phyloP scores from a whole-genome alignment of 176 grass and related monocot genomes.

The Tillandsia leiboldiana region DNA sequence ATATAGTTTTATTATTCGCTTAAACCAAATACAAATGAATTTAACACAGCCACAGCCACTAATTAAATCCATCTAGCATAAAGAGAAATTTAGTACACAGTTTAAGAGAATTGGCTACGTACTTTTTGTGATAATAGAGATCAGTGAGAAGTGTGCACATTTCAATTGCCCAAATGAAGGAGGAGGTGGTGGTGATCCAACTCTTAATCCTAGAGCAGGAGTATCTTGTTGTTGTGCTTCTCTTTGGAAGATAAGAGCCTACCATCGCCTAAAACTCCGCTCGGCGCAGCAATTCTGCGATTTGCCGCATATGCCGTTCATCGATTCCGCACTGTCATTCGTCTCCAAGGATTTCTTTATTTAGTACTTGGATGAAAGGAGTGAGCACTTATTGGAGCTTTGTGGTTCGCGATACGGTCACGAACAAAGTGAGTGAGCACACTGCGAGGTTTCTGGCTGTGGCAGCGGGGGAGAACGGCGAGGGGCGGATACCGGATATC shows the following conservation, averaged over 20 bases:
- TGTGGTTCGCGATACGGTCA: constrained; percentile 7
- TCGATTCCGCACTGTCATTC: constrained; percentile 26
- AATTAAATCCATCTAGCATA: no score
- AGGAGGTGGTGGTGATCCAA: constrained; percentile 5
- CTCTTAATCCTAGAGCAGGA: constrained; percentile 40
- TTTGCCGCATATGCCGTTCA: constrained; percentile 45
- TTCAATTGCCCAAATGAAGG: background rate
- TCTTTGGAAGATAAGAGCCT: constrained; percentile 42
- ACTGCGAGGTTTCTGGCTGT: constrained; percentile 40
- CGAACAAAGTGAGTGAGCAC: constrained; percentile 13
- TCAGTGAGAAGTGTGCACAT: constrained; percentile 30
- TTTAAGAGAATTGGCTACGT: no score
- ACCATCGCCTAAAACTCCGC: constrained; percentile 38
- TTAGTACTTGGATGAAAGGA: constrained; percentile 35
- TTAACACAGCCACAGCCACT: no score
- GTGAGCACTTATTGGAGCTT: constrained; percentile 22
- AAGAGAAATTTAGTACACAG: no score
- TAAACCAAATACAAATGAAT: no score
- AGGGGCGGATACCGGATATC: constrained; percentile 20
- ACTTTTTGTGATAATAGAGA: background rate
- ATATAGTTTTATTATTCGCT: no score
- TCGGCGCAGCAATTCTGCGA: constrained; percentile 45
- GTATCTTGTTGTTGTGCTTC: constrained; percentile 36
- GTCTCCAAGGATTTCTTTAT: constrained; percentile 33
- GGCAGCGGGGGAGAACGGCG: constrained; percentile 55